Percentiles rank a stretch among this genome's conserved stretches.
phyloP scores from a whole-genome alignment of 2,329 filamentous ascomycete genomes.

The Madurella mycetomatis region DNA sequence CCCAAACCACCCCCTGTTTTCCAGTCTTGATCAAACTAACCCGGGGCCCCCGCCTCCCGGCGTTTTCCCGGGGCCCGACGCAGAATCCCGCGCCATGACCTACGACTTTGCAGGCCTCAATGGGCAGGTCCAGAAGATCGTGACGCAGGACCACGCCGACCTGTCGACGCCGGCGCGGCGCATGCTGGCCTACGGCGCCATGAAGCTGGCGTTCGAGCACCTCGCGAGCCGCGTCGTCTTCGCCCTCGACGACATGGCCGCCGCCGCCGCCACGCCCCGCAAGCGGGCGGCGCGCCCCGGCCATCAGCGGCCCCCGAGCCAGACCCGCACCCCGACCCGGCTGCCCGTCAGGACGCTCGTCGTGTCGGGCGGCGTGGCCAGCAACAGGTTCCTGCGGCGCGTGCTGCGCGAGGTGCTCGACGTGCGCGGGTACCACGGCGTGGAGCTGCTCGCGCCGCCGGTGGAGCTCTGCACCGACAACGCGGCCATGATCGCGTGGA shows the following conservation, averaged over 20 bases:
- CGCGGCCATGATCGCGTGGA: constrained; percentile 96
- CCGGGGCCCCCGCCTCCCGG: too few species aligned
- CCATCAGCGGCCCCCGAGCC: not conserved
- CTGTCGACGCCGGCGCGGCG: constrained; percentile 55
- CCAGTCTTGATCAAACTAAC: too few species aligned
- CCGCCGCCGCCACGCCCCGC: too few species aligned
- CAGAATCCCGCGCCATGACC: constrained; percentile 45
- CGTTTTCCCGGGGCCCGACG: not conserved
- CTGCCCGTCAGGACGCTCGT: constrained; percentile 62
- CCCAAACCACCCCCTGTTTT: too few species aligned
- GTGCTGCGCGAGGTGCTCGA: constrained; percentile 57
- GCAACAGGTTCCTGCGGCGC: constrained; percentile 72
- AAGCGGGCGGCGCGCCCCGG: not conserved
- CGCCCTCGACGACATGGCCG: constrained; percentile 44
- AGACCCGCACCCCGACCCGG: too few species aligned
- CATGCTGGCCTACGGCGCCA: constrained; percentile 65
- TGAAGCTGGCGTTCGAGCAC: constrained; percentile 85
- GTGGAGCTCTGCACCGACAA: constrained; percentile 83
- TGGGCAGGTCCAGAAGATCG: constrained; percentile 41
- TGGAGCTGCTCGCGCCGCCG: constrained; percentile 71
- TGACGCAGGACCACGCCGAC: constrained; percentile 28
- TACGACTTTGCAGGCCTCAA: constrained; percentile 74
- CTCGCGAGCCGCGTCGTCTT: constrained; percentile 70
- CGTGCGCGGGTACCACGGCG: constrained; percentile 57
- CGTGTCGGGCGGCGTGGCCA: constrained; percentile 84